Conservation (phyloP, 108 stramenopile genomes). For the Hondaea fermentalgiana region DNA sequence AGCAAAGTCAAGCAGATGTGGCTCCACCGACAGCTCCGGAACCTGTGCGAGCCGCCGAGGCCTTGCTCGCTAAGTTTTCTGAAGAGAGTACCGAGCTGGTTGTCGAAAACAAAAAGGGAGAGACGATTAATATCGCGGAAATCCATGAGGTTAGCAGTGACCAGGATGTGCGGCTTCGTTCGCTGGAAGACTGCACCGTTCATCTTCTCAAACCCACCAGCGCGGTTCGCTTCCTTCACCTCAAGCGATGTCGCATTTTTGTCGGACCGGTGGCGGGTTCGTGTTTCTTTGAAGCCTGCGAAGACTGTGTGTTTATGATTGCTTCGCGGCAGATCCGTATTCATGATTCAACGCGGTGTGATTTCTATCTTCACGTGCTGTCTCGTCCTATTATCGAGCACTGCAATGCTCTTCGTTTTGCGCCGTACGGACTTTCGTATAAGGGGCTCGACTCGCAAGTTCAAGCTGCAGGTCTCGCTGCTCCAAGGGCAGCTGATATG, state of each 20-base stretch:
- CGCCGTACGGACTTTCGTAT: constrained; percentile 28
- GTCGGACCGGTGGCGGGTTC: constrained; percentile 14
- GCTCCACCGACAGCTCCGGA: background rate
- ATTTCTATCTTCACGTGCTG: constrained; percentile 35
- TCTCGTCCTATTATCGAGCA: constrained; percentile 48
- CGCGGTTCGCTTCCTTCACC: constrained; percentile 4
- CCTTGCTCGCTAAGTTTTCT: background rate
- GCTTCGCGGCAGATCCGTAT: background rate
- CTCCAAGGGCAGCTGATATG: constrained; percentile 7
- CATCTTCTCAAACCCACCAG: background rate
- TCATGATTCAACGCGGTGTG: constrained; percentile 23
- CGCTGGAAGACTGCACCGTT: background rate
- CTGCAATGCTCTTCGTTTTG: constrained; percentile 37
- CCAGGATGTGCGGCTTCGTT: background rate
- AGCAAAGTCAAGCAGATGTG: background rate
- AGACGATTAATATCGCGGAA: background rate
- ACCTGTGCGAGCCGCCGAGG: background rate
- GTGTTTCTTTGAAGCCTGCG: constrained; percentile 10
- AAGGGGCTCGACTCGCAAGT: constrained; percentile 21
- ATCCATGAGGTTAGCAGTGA: background rate
- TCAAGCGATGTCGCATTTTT: background rate
- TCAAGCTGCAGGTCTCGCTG: constrained; percentile 4
- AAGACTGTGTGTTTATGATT: background rate
- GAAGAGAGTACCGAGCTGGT: background rate
- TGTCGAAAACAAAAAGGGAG: background rate